Evolutionary conservation across 169 alveolate genomes (phyloP).

Genomic region (Eimeria praecox): DNA sequence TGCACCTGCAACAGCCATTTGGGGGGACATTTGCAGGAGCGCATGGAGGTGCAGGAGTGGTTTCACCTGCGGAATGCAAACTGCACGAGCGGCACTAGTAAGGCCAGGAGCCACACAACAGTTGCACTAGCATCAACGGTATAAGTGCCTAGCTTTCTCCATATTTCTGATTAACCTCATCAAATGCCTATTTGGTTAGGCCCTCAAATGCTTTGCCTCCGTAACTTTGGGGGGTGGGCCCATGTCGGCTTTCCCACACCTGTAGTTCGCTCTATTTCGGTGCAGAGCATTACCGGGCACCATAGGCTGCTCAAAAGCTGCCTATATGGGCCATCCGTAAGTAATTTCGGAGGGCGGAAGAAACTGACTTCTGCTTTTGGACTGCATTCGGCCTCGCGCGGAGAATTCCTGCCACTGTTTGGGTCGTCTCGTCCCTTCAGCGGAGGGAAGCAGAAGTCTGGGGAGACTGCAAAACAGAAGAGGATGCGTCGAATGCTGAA

Average conservation of each 20-base stretch:
- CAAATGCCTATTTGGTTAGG: not conserved
- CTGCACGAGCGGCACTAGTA: not conserved
- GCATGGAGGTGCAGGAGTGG: not conserved
- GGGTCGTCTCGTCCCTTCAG: slow-evolving; percentile 5
- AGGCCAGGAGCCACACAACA: not conserved
- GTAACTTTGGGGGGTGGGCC: not conserved
- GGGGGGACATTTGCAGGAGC: not conserved
- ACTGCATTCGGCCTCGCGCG: not conserved
- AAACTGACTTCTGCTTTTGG: not conserved
- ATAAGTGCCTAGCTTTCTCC: not conserved
- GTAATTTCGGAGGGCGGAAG: not conserved
- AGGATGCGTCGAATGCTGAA: slow-evolving; percentile 25
- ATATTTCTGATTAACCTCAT: not conserved
- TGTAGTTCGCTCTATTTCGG: not conserved
- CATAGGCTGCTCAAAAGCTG: not conserved
- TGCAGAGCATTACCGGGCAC: not conserved
- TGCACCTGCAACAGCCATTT: not conserved
- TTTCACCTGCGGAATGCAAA: not conserved
- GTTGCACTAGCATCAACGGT: not conserved
- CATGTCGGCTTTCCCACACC: not conserved
- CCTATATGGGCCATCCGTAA: not conserved
- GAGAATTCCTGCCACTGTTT: not conserved
- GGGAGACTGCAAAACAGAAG: slow-evolving; percentile 49
- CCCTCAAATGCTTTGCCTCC: not conserved
- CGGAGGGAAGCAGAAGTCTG: slow-evolving; percentile 38